A percentile compares a stretch with the other conserved stretches of the same genome.
These are phyloP conservation scores for Neonectria hederae DNA, from an alignment of 2,329 filamentous ascomycete genomes.

Conservation along the genomic window DNA sequence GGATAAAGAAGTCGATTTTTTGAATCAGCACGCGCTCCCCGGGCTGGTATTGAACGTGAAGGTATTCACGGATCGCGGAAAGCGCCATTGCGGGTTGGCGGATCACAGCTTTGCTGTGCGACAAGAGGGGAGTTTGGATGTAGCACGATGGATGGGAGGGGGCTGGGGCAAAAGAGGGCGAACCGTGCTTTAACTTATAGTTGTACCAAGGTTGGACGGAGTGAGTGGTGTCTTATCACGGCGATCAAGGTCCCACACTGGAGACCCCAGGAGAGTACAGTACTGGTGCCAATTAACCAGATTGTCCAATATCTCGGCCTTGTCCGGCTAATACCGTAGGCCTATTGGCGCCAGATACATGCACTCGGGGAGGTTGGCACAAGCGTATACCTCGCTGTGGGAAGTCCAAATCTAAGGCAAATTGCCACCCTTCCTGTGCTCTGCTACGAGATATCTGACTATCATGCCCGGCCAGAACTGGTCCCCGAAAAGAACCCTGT, in stretches of 20 bases:
- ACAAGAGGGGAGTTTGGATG: not conserved
- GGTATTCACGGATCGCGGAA: constrained; percentile 44
- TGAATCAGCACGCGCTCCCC: constrained; percentile 58
- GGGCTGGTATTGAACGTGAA: constrained; percentile 47
- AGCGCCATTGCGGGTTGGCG: constrained; percentile 18
- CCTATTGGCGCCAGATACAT: no score
- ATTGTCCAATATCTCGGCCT: no score
- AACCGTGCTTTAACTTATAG: not conserved
- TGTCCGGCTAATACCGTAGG: no score
- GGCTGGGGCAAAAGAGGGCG: not conserved
- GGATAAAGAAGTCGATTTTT: constrained; percentile 72
- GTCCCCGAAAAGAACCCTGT: not conserved
- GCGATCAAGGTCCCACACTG: not conserved
- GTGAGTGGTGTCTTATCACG: not conserved
- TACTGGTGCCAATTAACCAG: not conserved
- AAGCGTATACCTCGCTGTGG: not conserved
- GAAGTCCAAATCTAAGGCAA: not conserved
- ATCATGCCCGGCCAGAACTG: not conserved
- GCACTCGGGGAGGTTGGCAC: no score
- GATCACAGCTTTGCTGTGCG: not conserved
- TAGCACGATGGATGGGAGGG: no score
- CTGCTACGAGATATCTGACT: not conserved
- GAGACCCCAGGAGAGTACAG: not conserved
- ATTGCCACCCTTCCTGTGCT: not conserved
- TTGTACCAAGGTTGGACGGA: not conserved